Evolutionary conservation across 129 eudicot genomes (phyloP).

Genomic region (Pittosporum tobira): DNA sequence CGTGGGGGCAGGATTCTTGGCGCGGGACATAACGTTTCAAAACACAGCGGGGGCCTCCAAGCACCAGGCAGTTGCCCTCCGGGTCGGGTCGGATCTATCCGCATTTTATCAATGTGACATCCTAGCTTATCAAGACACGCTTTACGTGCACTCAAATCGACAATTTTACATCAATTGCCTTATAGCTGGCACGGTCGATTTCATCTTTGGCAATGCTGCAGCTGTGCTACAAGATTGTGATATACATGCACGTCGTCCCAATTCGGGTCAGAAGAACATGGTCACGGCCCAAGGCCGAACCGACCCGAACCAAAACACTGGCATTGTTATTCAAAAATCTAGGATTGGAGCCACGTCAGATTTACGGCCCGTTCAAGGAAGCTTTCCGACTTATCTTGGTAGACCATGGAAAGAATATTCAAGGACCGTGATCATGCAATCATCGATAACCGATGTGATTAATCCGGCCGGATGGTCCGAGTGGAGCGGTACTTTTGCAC

Average conservation of each 20-base stretch:
- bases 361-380: constrained; percentile 39
- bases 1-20: constrained; percentile 68
- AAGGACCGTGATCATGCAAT: constrained; percentile 72
- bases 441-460: constrained; percentile 43
- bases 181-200: constrained; percentile 70
- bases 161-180: constrained; percentile 65
- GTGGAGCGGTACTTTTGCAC: constrained; percentile 64
- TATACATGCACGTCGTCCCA: constrained; percentile 75
- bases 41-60: constrained; percentile 87
- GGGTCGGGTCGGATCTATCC: constrained; percentile 68
- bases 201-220: constrained; percentile 75
- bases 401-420: constrained; percentile 81
- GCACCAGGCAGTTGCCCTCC: constrained; percentile 97
- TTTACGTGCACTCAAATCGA: constrained; percentile 79
- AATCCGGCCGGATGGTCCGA: constrained; percentile 74
- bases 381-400: constrained; percentile 63
- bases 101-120: constrained; percentile 74
- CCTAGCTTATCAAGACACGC: constrained; percentile 80
- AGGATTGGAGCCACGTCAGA: constrained; percentile 71
- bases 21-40: constrained; percentile 65
- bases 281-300: constrained; percentile 80
- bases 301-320: constrained; percentile 84
- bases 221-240: constrained; percentile 71
- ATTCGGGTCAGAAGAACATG: constrained; percentile 59
- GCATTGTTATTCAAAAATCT: constrained; percentile 68